A percentile compares a stretch with the other conserved stretches of the same genome.
These are phyloP conservation scores for Saturnispora gosingensis DNA, from an alignment of 805 yeast genomes.

Conservation along the genomic window DNA sequence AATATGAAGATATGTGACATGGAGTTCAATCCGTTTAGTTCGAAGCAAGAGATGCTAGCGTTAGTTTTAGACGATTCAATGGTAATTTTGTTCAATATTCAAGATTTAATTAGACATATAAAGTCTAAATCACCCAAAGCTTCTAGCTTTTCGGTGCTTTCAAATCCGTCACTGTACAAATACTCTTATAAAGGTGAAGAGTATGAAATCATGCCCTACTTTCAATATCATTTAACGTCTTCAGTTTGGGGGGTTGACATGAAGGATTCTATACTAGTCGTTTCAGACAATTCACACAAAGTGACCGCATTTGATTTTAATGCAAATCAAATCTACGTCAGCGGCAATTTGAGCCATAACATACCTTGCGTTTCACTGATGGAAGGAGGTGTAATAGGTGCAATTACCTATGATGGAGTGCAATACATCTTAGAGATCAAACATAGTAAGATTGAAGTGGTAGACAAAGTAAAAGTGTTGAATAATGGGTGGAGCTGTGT, in stretches of 20 bases:
- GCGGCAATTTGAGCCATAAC: conserved; percentile 43
- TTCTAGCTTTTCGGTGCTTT: not conserved
- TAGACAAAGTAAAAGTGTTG: not conserved
- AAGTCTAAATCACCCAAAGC: not conserved
- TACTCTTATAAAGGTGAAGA: not conserved
- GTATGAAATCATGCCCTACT: conserved; percentile 1
- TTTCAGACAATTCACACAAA: conserved; percentile 46
- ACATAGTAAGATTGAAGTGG: not conserved
- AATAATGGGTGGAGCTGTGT: conserved; percentile 5
- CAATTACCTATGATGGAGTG: conserved; percentile 5
- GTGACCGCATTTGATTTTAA: conserved; percentile 30
- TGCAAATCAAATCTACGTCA: conserved; percentile 5
- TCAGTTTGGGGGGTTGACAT: conserved; percentile 55
- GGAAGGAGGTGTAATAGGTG: not conserved
- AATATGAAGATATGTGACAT: not conserved
- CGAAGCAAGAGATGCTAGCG: conserved; percentile 33
- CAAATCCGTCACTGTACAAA: not conserved
- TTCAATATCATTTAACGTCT: not conserved
- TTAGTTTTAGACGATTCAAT: conserved; percentile 51
- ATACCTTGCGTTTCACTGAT: conserved; percentile 33
- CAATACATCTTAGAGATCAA: conserved; percentile 6
- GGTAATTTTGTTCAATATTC: conserved; percentile 30
- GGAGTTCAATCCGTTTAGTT: not conserved
- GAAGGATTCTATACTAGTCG: conserved; percentile 31
- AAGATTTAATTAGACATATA: conserved; percentile 18